Conservation (phyloP, 2,329 filamentous ascomycete species). For the Leptographium galeiforme region DNA sequence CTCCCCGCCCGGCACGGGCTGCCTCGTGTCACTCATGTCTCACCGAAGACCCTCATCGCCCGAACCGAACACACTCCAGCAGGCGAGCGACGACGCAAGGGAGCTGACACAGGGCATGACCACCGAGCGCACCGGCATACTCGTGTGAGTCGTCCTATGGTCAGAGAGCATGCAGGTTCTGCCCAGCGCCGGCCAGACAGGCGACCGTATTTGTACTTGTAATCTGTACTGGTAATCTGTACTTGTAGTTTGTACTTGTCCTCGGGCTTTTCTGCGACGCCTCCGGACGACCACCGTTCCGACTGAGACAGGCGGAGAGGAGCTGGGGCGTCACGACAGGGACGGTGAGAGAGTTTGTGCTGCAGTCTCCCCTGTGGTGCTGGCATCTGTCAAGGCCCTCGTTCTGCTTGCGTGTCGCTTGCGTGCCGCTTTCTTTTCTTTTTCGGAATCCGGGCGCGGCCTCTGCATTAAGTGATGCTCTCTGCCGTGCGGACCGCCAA, state of each 20-base stretch:
- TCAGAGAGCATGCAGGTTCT: too few relatives aligned
- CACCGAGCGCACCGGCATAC: too few relatives aligned
- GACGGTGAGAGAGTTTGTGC: not conserved
- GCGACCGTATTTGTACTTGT: not conserved
- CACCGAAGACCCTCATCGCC: not conserved
- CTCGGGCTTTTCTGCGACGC: too few relatives aligned
- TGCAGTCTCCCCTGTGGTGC: not conserved
- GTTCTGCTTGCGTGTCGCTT: not conserved
- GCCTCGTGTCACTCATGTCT: not conserved
- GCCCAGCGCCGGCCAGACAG: not conserved
- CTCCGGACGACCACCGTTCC: not conserved
- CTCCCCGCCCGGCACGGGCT: not conserved
- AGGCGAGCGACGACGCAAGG: not conserved
- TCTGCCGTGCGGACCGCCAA: too few relatives aligned
- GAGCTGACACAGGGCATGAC: not conserved
- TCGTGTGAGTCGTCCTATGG: too few relatives aligned
- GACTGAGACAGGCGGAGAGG: not conserved
- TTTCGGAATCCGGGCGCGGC: not conserved
- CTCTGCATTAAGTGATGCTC: too few relatives aligned
- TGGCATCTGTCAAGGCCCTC: not conserved
- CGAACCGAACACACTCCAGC: not conserved
- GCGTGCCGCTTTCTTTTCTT: not conserved
- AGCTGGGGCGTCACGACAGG: not conserved
- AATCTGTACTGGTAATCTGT: too few relatives aligned
- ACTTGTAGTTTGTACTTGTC: too few relatives aligned